These are phyloP conservation scores for Arthrobotrys iridis DNA, from an alignment of 2,329 filamentous ascomycete genomes.

Conservation along the genomic window DNA sequence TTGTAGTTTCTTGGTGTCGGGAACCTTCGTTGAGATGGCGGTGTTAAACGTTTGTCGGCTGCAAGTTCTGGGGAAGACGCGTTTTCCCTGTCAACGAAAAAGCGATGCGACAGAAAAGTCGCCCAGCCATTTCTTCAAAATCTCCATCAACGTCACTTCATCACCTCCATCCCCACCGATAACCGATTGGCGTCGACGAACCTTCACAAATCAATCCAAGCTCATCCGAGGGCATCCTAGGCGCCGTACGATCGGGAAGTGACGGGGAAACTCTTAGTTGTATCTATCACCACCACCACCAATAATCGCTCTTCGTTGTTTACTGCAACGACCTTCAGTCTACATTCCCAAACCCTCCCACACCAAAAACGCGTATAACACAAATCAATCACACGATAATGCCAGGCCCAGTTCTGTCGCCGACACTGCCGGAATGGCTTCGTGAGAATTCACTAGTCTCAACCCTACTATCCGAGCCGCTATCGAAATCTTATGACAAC, in stretches of 20 bases:
- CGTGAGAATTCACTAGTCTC: constrained; percentile 23
- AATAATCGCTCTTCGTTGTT: background rate
- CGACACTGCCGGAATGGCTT: constrained; percentile 46
- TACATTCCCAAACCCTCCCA: background rate
- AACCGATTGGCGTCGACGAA: constrained; percentile 8
- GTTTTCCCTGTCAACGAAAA: constrained; percentile 40
- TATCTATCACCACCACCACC: background rate
- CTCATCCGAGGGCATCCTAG: background rate
- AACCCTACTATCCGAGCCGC: constrained; percentile 16
- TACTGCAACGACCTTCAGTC: background rate
- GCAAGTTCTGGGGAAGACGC: constrained; percentile 52
- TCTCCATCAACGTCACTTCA: constrained; percentile 28
- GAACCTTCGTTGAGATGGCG: constrained; percentile 6
- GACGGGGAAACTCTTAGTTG: constrained; percentile 1
- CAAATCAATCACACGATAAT: constrained; percentile 4
- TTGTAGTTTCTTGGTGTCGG: constrained; percentile 7
- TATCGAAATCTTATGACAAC: constrained; percentile 27
- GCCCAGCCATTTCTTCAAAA: constrained; percentile 30
- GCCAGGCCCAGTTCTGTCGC: constrained; percentile 39
- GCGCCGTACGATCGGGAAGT: background rate
- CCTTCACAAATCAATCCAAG: background rate
- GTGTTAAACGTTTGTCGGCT: constrained; percentile 10
- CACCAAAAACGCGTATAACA: constrained; percentile 37
- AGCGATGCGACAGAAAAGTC: constrained; percentile 39
- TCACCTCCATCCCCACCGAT: constrained; percentile 14